Percentiles rank a stretch among this genome's conserved stretches.
Evolutionary conservation across 768 basidiomycete species (phyloP).

Genomic region (Amanita phalloides): DNA sequence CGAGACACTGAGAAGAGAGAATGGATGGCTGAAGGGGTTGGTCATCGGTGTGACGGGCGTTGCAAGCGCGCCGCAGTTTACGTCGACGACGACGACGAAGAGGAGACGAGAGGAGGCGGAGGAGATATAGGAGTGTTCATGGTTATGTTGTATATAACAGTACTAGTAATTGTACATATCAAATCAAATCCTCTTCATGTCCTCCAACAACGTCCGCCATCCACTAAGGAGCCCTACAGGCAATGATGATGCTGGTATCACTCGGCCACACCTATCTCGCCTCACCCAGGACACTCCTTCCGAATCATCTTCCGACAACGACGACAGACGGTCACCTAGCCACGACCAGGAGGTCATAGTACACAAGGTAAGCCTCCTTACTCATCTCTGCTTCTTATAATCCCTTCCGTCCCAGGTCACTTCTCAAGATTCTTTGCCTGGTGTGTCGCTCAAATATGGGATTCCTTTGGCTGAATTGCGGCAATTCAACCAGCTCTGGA

Average conservation of each 20-base stretch:
- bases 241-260: conserved; percentile 19
- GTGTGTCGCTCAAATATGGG: conserved; percentile 84
- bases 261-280: conserved; percentile 29
- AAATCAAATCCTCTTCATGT: background rate
- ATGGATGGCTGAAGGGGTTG: conserved; percentile 85
- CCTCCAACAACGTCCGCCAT: conserved; percentile 4
- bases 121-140: background rate
- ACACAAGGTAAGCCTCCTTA: conserved; percentile 36
- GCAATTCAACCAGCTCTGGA: conserved; percentile 86
- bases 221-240: conserved; percentile 9
- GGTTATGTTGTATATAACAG: background rate
- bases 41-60: conserved; percentile 83
- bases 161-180: background rate
- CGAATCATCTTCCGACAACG: conserved; percentile 8
- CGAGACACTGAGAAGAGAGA: conserved; percentile 79
- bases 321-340: conserved; percentile 4
- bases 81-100: conserved; percentile 9
- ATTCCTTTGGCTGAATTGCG: conserved; percentile 77
- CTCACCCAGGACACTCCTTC: conserved; percentile 19
- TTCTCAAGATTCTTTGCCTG: conserved; percentile 70
- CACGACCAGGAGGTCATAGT: conserved; percentile 45
- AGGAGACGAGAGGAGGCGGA: conserved; percentile 23
- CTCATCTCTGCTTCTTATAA: background rate
- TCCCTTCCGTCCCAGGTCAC: conserved; percentile 40
- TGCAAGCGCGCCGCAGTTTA: conserved; percentile 17